These are phyloP conservation scores for Theileria annulata DNA, from an alignment of 169 alveolate species.

Conservation along the genomic window DNA sequence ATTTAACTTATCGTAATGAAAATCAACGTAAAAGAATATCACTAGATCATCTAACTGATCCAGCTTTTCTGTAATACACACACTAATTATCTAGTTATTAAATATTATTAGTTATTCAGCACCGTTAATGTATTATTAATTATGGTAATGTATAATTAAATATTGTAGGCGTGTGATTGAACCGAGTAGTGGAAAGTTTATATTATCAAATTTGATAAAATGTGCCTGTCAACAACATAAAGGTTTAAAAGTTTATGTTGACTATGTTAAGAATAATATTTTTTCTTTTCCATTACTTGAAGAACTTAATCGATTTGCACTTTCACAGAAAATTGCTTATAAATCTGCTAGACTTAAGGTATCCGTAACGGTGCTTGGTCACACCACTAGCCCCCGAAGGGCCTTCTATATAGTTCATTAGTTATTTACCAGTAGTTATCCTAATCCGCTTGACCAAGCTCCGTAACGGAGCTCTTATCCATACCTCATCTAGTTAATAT, in stretches of 20 bases:
- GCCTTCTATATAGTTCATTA: not conserved
- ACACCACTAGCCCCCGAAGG: not conserved
- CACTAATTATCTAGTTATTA: not conserved
- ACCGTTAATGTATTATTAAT: too few relatives aligned
- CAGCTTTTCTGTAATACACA: conserved; percentile 34
- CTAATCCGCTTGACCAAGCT: too few relatives aligned
- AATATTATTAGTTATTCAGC: too few relatives aligned
- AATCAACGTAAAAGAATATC: conserved; percentile 45
- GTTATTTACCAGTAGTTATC: not conserved
- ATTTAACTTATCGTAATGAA: conserved; percentile 35
- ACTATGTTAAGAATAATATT: conserved; percentile 41
- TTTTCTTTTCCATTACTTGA: conserved; percentile 42
- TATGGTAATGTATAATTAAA: too few relatives aligned
- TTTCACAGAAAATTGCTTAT: conserved; percentile 53
- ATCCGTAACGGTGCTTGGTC: not conserved
- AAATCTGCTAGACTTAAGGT: conserved; percentile 49
- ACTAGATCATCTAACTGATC: conserved; percentile 56
- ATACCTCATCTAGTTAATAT: too few relatives aligned
- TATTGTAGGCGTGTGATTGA: conserved; percentile 48
- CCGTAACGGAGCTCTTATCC: not conserved
- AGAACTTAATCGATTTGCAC: conserved; percentile 55
- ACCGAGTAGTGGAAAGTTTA: conserved; percentile 33
- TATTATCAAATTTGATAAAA: conserved; percentile 40
- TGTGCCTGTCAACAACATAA: conserved; percentile 39
- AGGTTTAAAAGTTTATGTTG: conserved; percentile 47